phyloP scores from a whole-genome alignment of 192 early-diverging fungal genomes.

The Helicostylum pulchrum region DNA sequence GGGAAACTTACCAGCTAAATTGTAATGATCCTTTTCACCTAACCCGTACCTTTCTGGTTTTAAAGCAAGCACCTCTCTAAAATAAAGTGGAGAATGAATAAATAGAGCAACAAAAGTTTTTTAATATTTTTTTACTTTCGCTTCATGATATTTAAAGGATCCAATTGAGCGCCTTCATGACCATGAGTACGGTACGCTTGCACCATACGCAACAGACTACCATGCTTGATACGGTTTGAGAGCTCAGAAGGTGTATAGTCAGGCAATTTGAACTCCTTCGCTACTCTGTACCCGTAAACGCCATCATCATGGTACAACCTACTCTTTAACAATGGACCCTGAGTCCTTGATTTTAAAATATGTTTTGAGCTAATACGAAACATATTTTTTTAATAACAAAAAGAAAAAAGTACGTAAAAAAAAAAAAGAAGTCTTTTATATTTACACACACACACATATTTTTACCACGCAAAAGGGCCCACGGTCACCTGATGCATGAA shows the following conservation, averaged over 20 bases:
- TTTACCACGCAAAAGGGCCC: background rate
- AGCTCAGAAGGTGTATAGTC: slow-evolving; percentile 84
- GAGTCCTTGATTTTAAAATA: background rate
- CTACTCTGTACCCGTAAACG: slow-evolving; percentile 86
- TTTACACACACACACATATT: no score
- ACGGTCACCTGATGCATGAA: slow-evolving; percentile 17
- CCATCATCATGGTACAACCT: slow-evolving; percentile 72
- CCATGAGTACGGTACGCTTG: slow-evolving; percentile 76
- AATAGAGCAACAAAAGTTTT: background rate
- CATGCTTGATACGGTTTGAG: slow-evolving; percentile 76
- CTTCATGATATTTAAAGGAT: slow-evolving; percentile 76
- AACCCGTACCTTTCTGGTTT: slow-evolving; percentile 85
- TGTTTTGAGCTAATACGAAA: background rate
- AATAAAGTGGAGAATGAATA: background rate
- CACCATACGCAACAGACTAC: slow-evolving; percentile 83
- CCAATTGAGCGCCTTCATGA: slow-evolving; percentile 79
- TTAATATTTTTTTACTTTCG: slow-evolving; percentile 59
- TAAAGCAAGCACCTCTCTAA: slow-evolving; percentile 62
- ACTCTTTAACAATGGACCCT: background rate
- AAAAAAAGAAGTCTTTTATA: background rate
- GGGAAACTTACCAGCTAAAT: slow-evolving; percentile 49
- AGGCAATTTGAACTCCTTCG: slow-evolving; percentile 60
- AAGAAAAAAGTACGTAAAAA: slow-evolving; percentile 2
- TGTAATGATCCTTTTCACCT: slow-evolving; percentile 49
- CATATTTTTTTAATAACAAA: background rate